A percentile compares a stretch with the other conserved stretches of the same genome.
Evolutionary conservation across 1,284 basidiomycete species (phyloP).

Genomic region (Cutaneotrichosporon sp.): DNA sequence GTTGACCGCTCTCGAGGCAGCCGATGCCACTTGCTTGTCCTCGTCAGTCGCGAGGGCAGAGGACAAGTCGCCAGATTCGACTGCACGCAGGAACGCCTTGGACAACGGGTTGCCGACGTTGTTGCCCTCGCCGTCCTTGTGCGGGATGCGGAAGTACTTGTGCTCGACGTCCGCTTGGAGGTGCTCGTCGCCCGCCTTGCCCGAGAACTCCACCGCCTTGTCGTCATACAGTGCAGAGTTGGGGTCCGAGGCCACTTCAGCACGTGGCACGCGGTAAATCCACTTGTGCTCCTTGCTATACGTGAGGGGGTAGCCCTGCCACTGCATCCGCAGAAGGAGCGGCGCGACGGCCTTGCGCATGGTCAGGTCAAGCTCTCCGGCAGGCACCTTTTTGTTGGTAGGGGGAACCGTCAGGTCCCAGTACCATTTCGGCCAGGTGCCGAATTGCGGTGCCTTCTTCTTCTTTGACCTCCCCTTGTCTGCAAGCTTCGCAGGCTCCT

Average conservation of each 20-base stretch:
- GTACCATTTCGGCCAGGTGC: constrained; percentile 84
- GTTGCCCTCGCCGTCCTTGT: constrained; percentile 88
- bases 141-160: constrained; percentile 84
- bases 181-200: constrained; percentile 19
- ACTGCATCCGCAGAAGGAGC: constrained; percentile 77
- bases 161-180: constrained; percentile 24
- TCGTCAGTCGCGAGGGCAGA: constrained; percentile 40
- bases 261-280: constrained; percentile 69
- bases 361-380: constrained; percentile 70
- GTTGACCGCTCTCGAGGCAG: constrained; percentile 77
- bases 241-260: constrained; percentile 56
- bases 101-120: constrained; percentile 90
- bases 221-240: constrained; percentile 52
- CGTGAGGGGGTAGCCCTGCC: constrained; percentile 81
- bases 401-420: constrained; percentile 66
- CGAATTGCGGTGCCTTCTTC: constrained; percentile 7
- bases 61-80: constrained; percentile 76
- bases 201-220: constrained; percentile 19
- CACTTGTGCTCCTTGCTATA: constrained; percentile 87
- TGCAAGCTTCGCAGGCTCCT: background rate
- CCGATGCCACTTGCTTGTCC: constrained; percentile 55
- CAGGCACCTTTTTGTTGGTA: constrained; percentile 25
- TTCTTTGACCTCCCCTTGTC: background rate
- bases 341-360: constrained; percentile 79
- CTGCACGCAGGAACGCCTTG: constrained; percentile 83